phyloP scores from a whole-genome alignment of 2,329 filamentous ascomycete species.

The Colletotrichum gigasporum region DNA sequence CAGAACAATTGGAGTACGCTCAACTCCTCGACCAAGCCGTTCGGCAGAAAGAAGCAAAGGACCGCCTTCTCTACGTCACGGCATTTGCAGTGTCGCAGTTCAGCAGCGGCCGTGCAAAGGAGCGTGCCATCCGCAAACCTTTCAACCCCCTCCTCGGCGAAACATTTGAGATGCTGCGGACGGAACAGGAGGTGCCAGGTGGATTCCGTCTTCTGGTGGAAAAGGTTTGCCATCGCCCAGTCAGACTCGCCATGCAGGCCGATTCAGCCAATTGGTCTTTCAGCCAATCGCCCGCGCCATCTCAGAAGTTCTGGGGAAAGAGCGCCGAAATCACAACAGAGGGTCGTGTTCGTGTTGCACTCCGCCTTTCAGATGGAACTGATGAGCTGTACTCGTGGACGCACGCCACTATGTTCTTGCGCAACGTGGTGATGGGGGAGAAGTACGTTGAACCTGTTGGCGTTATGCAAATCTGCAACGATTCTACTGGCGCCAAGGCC shows the following conservation, averaged over 20 bases:
- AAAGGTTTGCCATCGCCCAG: conserved; percentile 92
- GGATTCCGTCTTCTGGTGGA: conserved; percentile 94
- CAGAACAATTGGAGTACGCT: conserved; percentile 92
- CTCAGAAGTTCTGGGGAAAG: conserved; percentile 99
- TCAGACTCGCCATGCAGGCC: conserved; percentile 92
- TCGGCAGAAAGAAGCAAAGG: conserved; percentile 65
- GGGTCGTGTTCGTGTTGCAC: conserved; percentile 80
- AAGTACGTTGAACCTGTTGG: conserved; percentile 98
- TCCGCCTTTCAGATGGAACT: conserved; percentile 71
- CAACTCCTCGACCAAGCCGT: conserved; percentile 82
- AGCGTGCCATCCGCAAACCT: conserved; percentile 92
- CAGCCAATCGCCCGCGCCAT: conserved; percentile 85
- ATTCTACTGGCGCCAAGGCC: conserved; percentile 84
- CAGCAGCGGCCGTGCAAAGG: conserved; percentile 83
- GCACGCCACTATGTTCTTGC: conserved; percentile 86
- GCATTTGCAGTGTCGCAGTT: conserved; percentile 93
- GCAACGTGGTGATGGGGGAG: conserved; percentile 97
- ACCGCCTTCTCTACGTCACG: conserved; percentile 84
- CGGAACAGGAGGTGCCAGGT: conserved; percentile 75
- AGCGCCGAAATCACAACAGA: conserved; percentile 94
- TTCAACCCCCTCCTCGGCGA: conserved; percentile 98
- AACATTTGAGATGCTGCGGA: conserved; percentile 90
- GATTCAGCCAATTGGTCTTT: conserved; percentile 88
- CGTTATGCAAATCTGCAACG: conserved; percentile 85
- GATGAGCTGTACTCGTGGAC: conserved; percentile 92